A percentile compares a stretch with the other conserved stretches of the same genome.
Evolutionary conservation across 176 grass and related monocot species (phyloP).

Genomic region (sorghum (Sorghum bicolor)): Sorghum_bicolor_NCBIv3 NC_012879.2:1053501-1054000

Average conservation of each 20-base stretch:
- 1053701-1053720: neutral
- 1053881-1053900: neutral
- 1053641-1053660: neutral
- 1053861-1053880: neutral
- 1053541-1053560: slow-evolving; percentile 65
- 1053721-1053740: neutral
- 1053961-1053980: neutral
- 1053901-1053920: neutral
- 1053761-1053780: neutral
- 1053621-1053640: neutral
- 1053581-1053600: neutral
- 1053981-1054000: slow-evolving; percentile 70
- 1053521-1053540: slow-evolving; percentile 61
- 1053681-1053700: neutral
- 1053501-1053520: slow-evolving; percentile 42
- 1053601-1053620: neutral
- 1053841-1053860: neutral
- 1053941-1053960: neutral
- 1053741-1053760: neutral
- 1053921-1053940: neutral
- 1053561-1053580: slow-evolving; percentile 54
- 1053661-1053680: neutral
- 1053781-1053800: neutral
- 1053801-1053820: neutral
- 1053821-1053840: neutral